Evolutionary conservation across 2,329 filamentous ascomycete genomes (phyloP), one percentile per base, ranked within the genome.

Genomic region (Fusarium agapanthi): DNA sequence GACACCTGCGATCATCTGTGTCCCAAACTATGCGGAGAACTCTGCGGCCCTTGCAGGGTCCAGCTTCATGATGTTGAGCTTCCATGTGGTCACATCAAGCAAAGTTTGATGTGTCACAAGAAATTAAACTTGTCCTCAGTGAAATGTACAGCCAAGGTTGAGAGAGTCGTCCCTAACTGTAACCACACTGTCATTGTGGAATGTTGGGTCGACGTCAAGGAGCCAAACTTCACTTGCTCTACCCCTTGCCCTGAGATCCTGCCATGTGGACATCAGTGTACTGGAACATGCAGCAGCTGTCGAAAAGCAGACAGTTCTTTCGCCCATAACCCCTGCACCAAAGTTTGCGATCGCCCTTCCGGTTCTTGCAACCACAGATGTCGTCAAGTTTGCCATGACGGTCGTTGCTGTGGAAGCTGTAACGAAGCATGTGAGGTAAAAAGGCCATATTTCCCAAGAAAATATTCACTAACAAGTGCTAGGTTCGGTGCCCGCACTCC

Each of bases 351-450:
- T 9, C 82, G 89, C 4, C 75, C 78, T 0, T 89, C 85, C 66
- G 82, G 80, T 0, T 86, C 86, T 0, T 93, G 91, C 74, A 82
- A 80, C n/a, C 90, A 93, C 69, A 75, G 67, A 5, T 93, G 91
- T 16, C 15, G n/a, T 5, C 56, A 41, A 20, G 8, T 3, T 11
- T 77, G 73, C 14, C 75, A 77, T 44, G 41, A 9, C 26, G 67
- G 58, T 15, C 26, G 22, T 8, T 24, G 60, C 9, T 77, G 75
- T 41, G 57, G 59, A 16, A 90, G 89, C 5, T 94, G 91, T 75
- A 86, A 86, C 7, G 78, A 84, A 71, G 83, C 89, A 12, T 93
- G 91, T 73, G 76, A 90, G 57, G 69, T 69, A 54, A n/a, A 60
- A n/a, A 60, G 16, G 15, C 6, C 15, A 44, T 11, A 26, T 18